phyloP scores from a whole-genome alignment of 257 asterid genomes.

The Fraxinus excelsior region DNA sequence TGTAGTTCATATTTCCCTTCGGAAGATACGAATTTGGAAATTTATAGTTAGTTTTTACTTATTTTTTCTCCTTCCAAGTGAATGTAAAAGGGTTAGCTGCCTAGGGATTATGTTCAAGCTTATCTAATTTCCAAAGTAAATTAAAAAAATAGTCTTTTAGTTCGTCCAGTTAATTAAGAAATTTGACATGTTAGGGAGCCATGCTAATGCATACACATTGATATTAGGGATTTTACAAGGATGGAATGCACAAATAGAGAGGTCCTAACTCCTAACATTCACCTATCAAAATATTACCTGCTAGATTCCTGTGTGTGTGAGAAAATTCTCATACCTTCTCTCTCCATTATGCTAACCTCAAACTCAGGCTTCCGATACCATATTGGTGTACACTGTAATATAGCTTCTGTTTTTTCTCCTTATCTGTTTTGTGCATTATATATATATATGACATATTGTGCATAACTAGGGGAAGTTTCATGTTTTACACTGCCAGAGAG shows the following conservation, averaged over 20 bases:
- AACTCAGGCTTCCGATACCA: neutral
- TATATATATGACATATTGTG: conserved; percentile 3
- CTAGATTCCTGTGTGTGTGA: neutral
- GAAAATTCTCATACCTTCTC: neutral
- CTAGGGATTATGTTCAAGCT: neutral
- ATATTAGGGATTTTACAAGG: conserved; percentile 1
- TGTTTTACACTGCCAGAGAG: conserved; percentile 11
- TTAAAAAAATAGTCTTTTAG: neutral
- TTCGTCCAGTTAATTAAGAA: neutral
- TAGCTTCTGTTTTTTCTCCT: neutral
- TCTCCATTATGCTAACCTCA: neutral
- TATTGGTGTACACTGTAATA: neutral
- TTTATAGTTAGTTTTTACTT: neutral
- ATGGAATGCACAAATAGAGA: conserved; percentile 8
- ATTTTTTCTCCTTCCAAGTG: neutral
- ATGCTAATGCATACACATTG: neutral
- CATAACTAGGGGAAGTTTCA: conserved; percentile 1
- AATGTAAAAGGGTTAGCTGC: neutral
- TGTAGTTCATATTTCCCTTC: neutral
- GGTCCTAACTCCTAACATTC: conserved; percentile 4
- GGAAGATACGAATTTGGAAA: neutral
- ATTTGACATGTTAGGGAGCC: neutral
- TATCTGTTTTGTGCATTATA: neutral
- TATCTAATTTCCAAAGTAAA: neutral
- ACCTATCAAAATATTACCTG: neutral